Percentiles rank a stretch among this genome's conserved stretches.
These are phyloP conservation scores for Euphorbia corollata DNA, from an alignment of 441 rosid species.

Conservation along the genomic window DNA sequence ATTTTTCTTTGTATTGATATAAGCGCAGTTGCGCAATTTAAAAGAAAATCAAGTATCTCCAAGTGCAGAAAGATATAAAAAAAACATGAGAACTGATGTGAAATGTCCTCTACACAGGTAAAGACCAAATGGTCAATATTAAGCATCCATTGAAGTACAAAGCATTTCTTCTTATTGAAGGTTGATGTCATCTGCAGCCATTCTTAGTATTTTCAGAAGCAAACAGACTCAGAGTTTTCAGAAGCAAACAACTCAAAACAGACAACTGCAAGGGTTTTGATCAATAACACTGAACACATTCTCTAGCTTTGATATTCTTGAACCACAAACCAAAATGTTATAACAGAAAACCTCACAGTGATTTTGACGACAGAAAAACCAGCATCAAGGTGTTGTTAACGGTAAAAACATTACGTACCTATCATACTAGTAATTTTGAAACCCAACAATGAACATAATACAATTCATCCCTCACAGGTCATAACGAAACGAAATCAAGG, in stretches of 20 bases:
- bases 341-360: background rate
- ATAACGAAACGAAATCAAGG: constrained; percentile 7
- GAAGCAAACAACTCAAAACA: background rate
- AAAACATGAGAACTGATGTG: constrained; percentile 1
- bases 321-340: background rate
- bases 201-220: background rate
- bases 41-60: background rate
- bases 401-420: background rate
- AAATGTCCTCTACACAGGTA: background rate
- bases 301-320: constrained; percentile 1
- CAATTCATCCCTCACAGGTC: constrained; percentile 3
- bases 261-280: background rate
- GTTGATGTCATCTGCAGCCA: background rate
- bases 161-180: background rate
- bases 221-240: background rate
- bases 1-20: too few relatives aligned
- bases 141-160: background rate
- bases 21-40: background rate
- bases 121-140: background rate
- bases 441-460: background rate
- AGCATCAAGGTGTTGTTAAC: background rate
- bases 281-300: background rate
- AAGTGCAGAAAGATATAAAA: background rate
- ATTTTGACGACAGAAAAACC: background rate
- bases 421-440: background rate